These are phyloP conservation scores for Leishmania aethiopica DNA, from an alignment of 208 protist genomes.

Conservation along the genomic window DNA sequence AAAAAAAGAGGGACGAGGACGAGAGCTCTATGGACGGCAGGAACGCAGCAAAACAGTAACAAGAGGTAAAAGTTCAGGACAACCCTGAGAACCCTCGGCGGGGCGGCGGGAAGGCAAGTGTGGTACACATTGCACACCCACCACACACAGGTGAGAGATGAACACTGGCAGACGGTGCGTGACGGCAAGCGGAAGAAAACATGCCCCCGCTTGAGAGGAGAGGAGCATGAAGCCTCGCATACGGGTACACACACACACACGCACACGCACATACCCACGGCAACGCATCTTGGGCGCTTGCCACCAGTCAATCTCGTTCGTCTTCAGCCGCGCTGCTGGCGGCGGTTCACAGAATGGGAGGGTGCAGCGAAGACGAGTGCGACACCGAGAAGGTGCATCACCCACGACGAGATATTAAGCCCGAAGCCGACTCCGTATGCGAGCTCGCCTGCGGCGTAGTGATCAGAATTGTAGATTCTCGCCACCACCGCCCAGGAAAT, in stretches of 20 bases:
- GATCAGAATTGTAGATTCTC: slow-evolving; percentile 32
- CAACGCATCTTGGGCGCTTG: not conserved
- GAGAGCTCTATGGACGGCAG: not conserved
- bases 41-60: not conserved
- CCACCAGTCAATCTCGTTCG: not conserved
- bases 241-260: not conserved
- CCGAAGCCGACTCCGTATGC: slow-evolving; percentile 72
- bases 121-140: not conserved
- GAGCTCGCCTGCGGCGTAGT: slow-evolving; percentile 21
- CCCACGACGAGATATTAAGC: slow-evolving; percentile 57
- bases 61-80: not conserved
- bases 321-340: not conserved
- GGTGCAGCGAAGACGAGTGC: slow-evolving; percentile 25
- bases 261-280: not conserved
- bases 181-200: not conserved
- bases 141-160: not conserved
- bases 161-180: not conserved
- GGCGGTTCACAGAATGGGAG: not conserved
- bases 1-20: not conserved
- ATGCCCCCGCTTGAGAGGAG: not conserved
- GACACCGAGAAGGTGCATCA: slow-evolving; percentile 37
- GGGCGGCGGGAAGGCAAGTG: not conserved
- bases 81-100: not conserved
- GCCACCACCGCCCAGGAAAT: slow-evolving; percentile 62
- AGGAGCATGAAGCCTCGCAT: not conserved